Base-by-base conservation (phyloP, 306 rosid species). In the Fragaria nilgerrensis region DNA sequence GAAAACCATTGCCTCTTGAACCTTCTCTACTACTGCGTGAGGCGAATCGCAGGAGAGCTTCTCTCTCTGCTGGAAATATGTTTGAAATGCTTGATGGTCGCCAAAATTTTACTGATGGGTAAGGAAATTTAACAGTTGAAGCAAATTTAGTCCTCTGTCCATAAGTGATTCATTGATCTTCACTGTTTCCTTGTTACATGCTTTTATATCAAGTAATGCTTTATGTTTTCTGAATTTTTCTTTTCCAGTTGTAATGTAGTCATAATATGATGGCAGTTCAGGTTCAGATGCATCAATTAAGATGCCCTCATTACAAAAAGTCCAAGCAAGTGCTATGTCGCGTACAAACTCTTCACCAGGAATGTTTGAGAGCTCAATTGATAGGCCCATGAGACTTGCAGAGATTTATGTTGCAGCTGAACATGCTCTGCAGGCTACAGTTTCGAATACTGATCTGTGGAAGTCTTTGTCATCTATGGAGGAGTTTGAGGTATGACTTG, bases 381-480 rank as follows among this genome's bases (percentile, higher is more conserved):
- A 86, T 86, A 91, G 91, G 48, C 99, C 99, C 7, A 95, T 95
- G 99, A 92, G 98, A 85, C 94, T 95, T 91, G 97, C 99, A 39
- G 99, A 95, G 84, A 91, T 95, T 78, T 87, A 76, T 86, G 86
- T 92, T 86, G 97, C 99, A 73, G 88, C 98, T 49, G 98, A 92
- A 84, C 87, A 91, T 89, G 91, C 99, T 86, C 72, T 92, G 91
- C 88, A 86, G 81, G 73, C 80, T 52, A 91, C 97, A 65, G 83
- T 92, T 81, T 92, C 97, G 56, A 82, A 82, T 85, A 75, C 88
- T 37, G 88, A 79, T 75, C 80, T 95, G 52, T 79, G 82, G 92
- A 85, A 84, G 78, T 91, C 90, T 17, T 81, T 95, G 74, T 92
- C 99, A 34, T 85, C 98, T 61, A 75, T 88, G 34, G 94, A 91